Evolutionary conservation across 2,329 filamentous ascomycete genomes (phyloP).

Genomic region (Xylaria sp.): DNA sequence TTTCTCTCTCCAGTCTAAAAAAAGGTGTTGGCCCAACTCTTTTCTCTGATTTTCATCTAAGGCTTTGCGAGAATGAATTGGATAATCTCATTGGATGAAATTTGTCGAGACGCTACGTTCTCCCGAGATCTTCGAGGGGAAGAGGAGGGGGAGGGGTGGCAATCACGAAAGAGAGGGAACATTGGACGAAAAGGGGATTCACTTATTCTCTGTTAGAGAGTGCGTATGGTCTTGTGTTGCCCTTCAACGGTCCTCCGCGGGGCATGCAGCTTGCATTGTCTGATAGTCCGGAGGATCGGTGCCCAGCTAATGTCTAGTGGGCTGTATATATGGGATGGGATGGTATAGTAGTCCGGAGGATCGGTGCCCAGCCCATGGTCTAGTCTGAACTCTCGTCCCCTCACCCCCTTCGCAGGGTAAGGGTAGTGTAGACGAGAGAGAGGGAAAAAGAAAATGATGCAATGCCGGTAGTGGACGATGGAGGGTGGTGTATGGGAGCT

Average conservation of each 20-base stretch:
- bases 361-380: constrained; percentile 36
- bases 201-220: constrained; percentile 1
- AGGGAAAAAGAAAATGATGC: constrained; percentile 15
- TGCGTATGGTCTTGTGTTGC: not conserved
- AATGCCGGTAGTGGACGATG: constrained; percentile 28
- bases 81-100: constrained; percentile 43
- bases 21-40: constrained; percentile 25
- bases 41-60: constrained; percentile 4
- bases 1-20: constrained; percentile 9
- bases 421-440: constrained; percentile 42
- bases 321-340: not conserved
- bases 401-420: constrained; percentile 42
- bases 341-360: constrained; percentile 33
- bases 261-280: constrained; percentile 46
- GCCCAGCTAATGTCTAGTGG: constrained; percentile 41
- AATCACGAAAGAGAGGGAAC: not conserved
- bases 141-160: constrained; percentile 9
- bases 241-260: constrained; percentile 44
- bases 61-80: constrained; percentile 13
- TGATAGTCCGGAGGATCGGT: constrained; percentile 44
- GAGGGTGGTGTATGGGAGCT: constrained; percentile 2
- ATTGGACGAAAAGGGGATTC: constrained; percentile 16
- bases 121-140: constrained; percentile 38
- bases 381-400: constrained; percentile 34
- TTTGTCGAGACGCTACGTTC: constrained; percentile 39